Base-by-base conservation (phyloP, 805 yeast species). In the Candida tallmaniae region DNA sequence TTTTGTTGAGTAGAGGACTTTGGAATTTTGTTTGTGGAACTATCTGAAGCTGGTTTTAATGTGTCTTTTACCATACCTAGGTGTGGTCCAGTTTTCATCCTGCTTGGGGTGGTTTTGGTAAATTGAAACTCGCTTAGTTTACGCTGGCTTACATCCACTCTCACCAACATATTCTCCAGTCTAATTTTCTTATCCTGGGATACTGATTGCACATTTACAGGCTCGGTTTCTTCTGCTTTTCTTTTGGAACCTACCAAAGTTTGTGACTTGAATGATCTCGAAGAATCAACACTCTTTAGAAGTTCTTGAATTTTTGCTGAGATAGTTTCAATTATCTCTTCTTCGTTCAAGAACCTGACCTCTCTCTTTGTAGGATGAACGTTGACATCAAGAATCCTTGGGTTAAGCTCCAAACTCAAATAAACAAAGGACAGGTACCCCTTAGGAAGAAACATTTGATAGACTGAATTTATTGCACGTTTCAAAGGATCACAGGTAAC, bases 361-460 rank as follows among this genome's bases (percentile, higher is more conserved):
- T 90, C 97, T 39, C 90, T 71, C 47, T 93, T 93, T 0, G 97
- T 90, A 0, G 98, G 98, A 52, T 93, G 98, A 10, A 93, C 80
- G 52, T 93, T 93, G 11, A 93, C 97, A 54, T 93, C 98, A 6
- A 93, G 69, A 40, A 80, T 79, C 22, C 59, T 60, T 1, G 96
- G 84, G 15, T 69, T 63, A 2, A 93, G 76, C 13, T 63, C 62
- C n/a, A 93, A 53, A 31, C 84, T 69, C 34, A 93, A 39, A 56
- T 88, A 93, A 1, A 85, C 69, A 52, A 93, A 93, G 0, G 95
- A 82, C 44, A 70, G 76, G 32, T 46, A 51, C 0, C 94, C 94
- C 45, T 81, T 84, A 0, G 97, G 96, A 13, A 90, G 57, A 51
- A 74, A 84, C 3, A 72, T 58, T 13, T 78, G 67, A 50, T 78